Percentiles rank a stretch among this genome's conserved stretches.
These are phyloP conservation scores for Pulveroboletus sp. DNA, from an alignment of 1,284 basidiomycete genomes.

Conservation along the genomic window DNA sequence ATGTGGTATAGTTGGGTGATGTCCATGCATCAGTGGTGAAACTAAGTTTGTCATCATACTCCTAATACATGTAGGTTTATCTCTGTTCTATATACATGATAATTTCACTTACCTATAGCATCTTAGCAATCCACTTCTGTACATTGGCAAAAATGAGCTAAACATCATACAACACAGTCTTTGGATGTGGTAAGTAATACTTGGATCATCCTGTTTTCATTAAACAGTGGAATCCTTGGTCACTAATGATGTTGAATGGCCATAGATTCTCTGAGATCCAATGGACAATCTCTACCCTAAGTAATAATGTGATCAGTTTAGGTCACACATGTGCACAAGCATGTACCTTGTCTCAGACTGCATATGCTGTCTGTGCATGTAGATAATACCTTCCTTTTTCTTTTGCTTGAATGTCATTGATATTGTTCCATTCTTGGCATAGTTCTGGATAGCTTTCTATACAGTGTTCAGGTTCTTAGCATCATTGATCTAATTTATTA, in stretches of 20 bases:
- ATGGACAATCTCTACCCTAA: constrained; percentile 3
- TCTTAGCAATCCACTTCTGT: background rate
- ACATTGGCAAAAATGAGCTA: background rate
- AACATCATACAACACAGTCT: background rate
- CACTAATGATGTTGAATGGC: constrained; percentile 11
- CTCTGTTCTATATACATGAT: too few relatives aligned
- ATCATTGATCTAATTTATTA: background rate
- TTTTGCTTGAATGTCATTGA: background rate
- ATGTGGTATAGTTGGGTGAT: background rate
- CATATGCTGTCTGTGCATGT: constrained; percentile 14
- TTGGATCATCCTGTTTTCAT: constrained; percentile 8
- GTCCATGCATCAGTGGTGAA: background rate
- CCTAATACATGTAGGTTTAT: background rate
- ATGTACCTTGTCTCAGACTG: constrained; percentile 7
- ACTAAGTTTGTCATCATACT: too few relatives aligned
- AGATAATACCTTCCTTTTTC: background rate
- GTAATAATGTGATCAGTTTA: background rate
- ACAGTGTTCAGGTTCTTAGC: background rate
- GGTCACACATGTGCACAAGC: too few relatives aligned
- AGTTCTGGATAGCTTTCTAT: background rate
- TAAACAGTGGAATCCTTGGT: constrained; percentile 9
- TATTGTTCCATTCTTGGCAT: background rate
- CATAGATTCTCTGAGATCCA: constrained; percentile 8
- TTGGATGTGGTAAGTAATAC: constrained; percentile 5
- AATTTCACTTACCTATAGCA: background rate